A percentile compares a stretch with the other conserved stretches of the same genome.
Evolutionary conservation across 768 basidiomycete species (phyloP).

Genomic region (Tulasnella sp.): DNA sequence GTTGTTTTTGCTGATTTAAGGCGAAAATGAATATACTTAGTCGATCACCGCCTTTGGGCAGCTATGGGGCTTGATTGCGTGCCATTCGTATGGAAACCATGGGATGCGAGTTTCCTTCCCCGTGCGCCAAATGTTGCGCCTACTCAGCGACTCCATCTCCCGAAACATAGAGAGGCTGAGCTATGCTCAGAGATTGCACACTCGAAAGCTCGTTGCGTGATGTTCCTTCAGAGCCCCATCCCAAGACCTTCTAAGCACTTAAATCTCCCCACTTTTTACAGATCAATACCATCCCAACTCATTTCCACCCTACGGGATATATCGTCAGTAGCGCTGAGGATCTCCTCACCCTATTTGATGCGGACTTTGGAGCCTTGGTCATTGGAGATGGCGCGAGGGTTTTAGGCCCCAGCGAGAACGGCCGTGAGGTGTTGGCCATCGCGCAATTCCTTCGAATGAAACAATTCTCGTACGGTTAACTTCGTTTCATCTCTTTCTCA

Average conservation of each 20-base stretch:
- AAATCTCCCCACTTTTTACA: constrained; percentile 23
- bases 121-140: constrained; percentile 69
- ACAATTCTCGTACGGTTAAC: constrained; percentile 48
- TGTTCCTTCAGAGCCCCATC: background rate
- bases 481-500: background rate
- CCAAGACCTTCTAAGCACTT: background rate
- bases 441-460: constrained; percentile 70
- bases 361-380: constrained; percentile 48
- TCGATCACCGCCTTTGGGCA: constrained; percentile 71
- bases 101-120: constrained; percentile 85
- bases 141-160: constrained; percentile 69
- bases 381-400: constrained; percentile 60
- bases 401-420: constrained; percentile 55
- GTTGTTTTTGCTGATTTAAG: constrained; percentile 3
- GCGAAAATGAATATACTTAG: too few species aligned
- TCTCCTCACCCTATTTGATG: constrained; percentile 65
- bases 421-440: constrained; percentile 68
- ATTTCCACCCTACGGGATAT: constrained; percentile 61
- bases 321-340: constrained; percentile 76
- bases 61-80: constrained; percentile 71
- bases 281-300: constrained; percentile 62
- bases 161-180: constrained; percentile 69
- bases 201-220: constrained; percentile 56
- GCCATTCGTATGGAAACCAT: constrained; percentile 62
- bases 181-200: constrained; percentile 64